These are phyloP conservation scores for Suillus cothurnatus DNA, from an alignment of 768 basidiomycete genomes.

Conservation along the genomic window DNA sequence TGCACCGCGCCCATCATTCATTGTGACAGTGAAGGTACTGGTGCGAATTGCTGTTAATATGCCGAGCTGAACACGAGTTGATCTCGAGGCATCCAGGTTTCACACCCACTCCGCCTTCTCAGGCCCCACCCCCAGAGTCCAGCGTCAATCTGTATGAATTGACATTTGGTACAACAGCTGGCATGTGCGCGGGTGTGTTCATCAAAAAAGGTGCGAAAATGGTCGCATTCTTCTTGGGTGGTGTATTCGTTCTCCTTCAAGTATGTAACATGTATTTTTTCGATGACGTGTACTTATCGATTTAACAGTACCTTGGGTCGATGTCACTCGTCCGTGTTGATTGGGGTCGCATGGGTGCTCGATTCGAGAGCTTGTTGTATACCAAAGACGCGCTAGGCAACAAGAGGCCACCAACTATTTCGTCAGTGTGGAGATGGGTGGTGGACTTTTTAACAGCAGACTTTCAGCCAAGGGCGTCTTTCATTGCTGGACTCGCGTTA, in stretches of 20 bases:
- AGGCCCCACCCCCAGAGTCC: conserved; percentile 61
- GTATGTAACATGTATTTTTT: conserved; percentile 41
- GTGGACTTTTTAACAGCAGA: conserved; percentile 88
- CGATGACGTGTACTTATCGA: neutral
- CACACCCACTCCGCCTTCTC: conserved; percentile 10
- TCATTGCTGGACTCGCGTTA: conserved; percentile 79
- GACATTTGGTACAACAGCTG: conserved; percentile 85
- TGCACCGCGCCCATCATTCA: conserved; percentile 40
- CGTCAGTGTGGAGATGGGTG: conserved; percentile 65
- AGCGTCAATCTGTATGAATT: conserved; percentile 80
- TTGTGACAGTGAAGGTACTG: conserved; percentile 52
- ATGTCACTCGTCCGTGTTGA: conserved; percentile 74
- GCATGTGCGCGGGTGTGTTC: conserved; percentile 90
- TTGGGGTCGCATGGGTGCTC: conserved; percentile 65
- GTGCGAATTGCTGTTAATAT: neutral
- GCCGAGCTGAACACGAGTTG: conserved; percentile 12
- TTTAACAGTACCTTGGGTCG: conserved; percentile 74
- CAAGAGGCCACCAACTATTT: conserved; percentile 62
- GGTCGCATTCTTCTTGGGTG: conserved; percentile 85
- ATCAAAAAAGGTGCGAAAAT: conserved; percentile 92
- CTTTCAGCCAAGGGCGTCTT: conserved; percentile 89
- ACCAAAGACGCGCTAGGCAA: conserved; percentile 57
- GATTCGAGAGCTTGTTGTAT: conserved; percentile 77
- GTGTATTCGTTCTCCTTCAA: conserved; percentile 89
- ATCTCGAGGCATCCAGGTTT: conserved; percentile 15